phyloP scores from a whole-genome alignment of 768 basidiomycete genomes.

The Mycena albidolilacea region DNA sequence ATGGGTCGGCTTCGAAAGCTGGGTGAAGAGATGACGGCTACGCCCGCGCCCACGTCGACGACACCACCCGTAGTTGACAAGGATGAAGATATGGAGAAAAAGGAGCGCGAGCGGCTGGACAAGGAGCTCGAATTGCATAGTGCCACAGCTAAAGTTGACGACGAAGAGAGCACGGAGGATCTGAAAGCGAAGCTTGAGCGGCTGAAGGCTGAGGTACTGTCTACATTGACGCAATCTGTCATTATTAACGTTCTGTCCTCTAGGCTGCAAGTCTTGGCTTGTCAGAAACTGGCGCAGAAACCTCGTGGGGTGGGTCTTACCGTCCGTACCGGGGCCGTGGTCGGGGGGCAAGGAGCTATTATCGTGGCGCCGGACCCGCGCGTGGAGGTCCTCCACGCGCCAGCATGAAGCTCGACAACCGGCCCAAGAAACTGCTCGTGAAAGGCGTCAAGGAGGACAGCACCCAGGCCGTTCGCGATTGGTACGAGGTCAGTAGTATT shows the following conservation, averaged over 20 bases:
- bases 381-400: constrained; percentile 78
- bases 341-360: constrained; percentile 72
- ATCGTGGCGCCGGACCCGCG: constrained; percentile 67
- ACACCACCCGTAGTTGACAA: constrained; percentile 43
- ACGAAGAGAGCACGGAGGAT: constrained; percentile 73
- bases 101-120: constrained; percentile 80
- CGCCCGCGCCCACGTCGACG: constrained; percentile 47
- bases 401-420: constrained; percentile 93
- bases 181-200: constrained; percentile 82
- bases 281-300: constrained; percentile 61
- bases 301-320: constrained; percentile 59
- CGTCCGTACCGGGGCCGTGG: constrained; percentile 80
- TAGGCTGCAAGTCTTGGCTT: constrained; percentile 86
- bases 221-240: not conserved
- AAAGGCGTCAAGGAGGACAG: constrained; percentile 72
- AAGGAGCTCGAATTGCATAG: constrained; percentile 85
- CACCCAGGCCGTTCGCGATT: constrained; percentile 77
- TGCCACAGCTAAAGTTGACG: constrained; percentile 58
- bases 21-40: constrained; percentile 81
- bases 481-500: constrained; percentile 78
- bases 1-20: constrained; percentile 83
- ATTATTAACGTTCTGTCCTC: not conserved
- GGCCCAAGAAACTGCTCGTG: constrained; percentile 84
- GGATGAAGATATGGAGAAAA: constrained; percentile 65
- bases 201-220: constrained; percentile 81